Percentiles rank a stretch among this genome's conserved stretches.
These are phyloP conservation scores for Globisporangium mamillatum DNA, from an alignment of 352 stramenopile species.

Conservation along the genomic window DNA sequence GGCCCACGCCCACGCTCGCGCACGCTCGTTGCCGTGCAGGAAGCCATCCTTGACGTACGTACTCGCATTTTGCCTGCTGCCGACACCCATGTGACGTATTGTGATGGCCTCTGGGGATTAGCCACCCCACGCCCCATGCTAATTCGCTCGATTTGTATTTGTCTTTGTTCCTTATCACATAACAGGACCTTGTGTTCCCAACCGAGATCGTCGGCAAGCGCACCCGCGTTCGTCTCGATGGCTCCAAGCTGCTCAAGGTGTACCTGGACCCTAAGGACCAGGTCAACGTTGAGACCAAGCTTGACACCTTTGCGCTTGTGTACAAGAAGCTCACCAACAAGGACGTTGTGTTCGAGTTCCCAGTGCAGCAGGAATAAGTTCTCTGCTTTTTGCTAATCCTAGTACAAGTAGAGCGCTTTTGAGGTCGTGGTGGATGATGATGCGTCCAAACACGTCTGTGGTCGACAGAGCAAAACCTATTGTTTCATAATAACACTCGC, in stretches of 20 bases:
- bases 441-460: slow-evolving; percentile 20
- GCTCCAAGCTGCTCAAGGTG: slow-evolving; percentile 98
- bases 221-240: slow-evolving; percentile 96
- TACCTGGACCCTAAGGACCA: slow-evolving; percentile 98
- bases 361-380: slow-evolving; percentile 85
- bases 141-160: slow-evolving; percentile 28
- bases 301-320: slow-evolving; percentile 98
- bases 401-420: background rate
- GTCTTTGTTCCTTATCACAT: slow-evolving; percentile 14
- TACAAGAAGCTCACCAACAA: slow-evolving; percentile 99
- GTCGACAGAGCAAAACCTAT: slow-evolving; percentile 47
- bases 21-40: slow-evolving; percentile 98
- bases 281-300: slow-evolving; percentile 98
- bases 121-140: slow-evolving; percentile 89
- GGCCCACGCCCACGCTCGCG: slow-evolving; percentile 95
- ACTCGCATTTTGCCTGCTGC: slow-evolving; percentile 9
- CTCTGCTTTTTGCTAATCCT: slow-evolving; percentile 13
- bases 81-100: slow-evolving; percentile 41
- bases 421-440: slow-evolving; percentile 1
- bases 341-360: slow-evolving; percentile 98
- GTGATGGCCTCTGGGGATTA: slow-evolving; percentile 89
- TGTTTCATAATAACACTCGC: slow-evolving; percentile 8
- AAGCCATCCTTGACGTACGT: slow-evolving; percentile 98
- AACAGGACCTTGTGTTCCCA: slow-evolving; percentile 97
- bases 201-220: slow-evolving; percentile 99